Evolutionary conservation across 2,329 filamentous ascomycete genomes (phyloP).

Genomic region (Achaetomium macrosporum): DNA sequence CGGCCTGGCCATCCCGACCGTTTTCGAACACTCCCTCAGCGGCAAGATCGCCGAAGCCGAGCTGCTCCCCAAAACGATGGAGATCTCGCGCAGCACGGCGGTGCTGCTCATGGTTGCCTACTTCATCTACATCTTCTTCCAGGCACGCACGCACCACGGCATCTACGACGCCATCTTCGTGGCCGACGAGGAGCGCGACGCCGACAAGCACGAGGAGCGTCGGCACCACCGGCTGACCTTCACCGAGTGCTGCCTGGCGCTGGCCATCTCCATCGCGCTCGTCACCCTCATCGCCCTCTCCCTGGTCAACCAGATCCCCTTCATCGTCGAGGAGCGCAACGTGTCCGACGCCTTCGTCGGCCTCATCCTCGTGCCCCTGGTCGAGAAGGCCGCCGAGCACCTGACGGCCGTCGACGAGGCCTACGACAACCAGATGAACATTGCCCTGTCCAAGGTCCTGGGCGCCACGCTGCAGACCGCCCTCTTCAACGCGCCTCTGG

Average conservation of each 20-base stretch:
- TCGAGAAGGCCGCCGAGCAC: conserved; percentile 84
- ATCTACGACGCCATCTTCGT: conserved; percentile 71
- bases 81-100: conserved; percentile 65
- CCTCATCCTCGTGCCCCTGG: conserved; percentile 72
- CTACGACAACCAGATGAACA: conserved; percentile 77
- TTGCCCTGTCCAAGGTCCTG: conserved; percentile 78
- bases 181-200: conserved; percentile 61
- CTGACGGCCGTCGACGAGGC: conserved; percentile 80
- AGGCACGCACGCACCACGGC: conserved; percentile 69
- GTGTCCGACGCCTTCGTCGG: conserved; percentile 54
- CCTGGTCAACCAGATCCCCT: conserved; percentile 66
- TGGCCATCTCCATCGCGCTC: conserved; percentile 58
- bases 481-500: conserved; percentile 77
- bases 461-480: conserved; percentile 86
- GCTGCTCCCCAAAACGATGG: conserved; percentile 49
- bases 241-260: conserved; percentile 62
- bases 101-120: conserved; percentile 68
- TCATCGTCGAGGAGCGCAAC: conserved; percentile 41
- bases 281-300: conserved; percentile 70
- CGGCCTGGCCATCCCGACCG: conserved; percentile 46
- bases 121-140: conserved; percentile 62
- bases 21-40: conserved; percentile 48
- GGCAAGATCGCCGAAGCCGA: conserved; percentile 27
- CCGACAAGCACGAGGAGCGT: conserved; percentile 55
- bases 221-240: conserved; percentile 65